Conservation (phyloP, 257 asterid genomes). For the Linaria vulgaris region DNA sequence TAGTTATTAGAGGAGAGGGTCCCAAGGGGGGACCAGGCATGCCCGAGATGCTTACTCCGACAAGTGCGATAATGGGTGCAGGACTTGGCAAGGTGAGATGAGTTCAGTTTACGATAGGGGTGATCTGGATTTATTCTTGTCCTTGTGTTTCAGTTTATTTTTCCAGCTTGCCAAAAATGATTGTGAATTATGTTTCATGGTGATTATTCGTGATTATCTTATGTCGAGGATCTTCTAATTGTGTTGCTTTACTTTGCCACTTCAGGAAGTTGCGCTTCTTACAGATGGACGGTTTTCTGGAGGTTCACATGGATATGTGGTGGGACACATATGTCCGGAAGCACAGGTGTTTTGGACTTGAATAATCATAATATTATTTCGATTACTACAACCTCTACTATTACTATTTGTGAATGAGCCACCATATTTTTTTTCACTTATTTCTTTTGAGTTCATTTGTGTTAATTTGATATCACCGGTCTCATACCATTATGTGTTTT, state of each 20-base stretch:
- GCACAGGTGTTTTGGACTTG: slow-evolving; percentile 60
- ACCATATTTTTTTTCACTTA: too few species aligned
- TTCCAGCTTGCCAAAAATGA: neutral
- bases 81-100: slow-evolving; percentile 91
- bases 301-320: slow-evolving; percentile 98
- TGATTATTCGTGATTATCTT: neutral
- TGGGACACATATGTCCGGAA: slow-evolving; percentile 96
- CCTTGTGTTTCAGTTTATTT: neutral
- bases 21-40: slow-evolving; percentile 99
- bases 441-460: too few species aligned
- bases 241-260: neutral
- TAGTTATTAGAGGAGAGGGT: slow-evolving; percentile 95
- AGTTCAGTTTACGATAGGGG: slow-evolving; percentile 12
- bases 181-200: neutral
- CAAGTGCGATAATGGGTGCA: slow-evolving; percentile 99
- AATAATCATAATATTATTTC: too few species aligned
- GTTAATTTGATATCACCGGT: too few species aligned
- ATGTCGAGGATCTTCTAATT: neutral
- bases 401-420: too few species aligned
- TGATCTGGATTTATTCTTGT: neutral
- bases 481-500: too few species aligned
- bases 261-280: slow-evolving; percentile 83
- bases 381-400: too few species aligned
- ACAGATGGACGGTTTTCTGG: slow-evolving; percentile 99
- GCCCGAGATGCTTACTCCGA: slow-evolving; percentile 99